Percentiles rank a stretch among this genome's conserved stretches.
Conservation (phyloP, 2,329 filamentous ascomycete species). For the Botrytis squamosa region DNA sequence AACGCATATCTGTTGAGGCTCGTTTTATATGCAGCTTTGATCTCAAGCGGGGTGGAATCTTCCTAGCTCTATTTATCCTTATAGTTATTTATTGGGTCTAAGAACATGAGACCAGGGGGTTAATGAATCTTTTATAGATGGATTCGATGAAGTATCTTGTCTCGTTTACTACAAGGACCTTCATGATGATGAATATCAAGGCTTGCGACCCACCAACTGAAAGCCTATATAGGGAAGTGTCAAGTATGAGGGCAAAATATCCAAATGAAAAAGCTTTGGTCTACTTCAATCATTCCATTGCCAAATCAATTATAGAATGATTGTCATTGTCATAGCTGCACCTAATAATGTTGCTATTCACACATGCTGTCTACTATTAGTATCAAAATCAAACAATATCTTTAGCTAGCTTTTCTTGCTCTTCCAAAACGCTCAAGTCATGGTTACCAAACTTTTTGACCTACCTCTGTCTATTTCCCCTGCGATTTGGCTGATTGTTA, state of each 20-base stretch:
- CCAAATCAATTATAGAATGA: no score
- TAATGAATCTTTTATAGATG: neutral
- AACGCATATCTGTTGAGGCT: neutral
- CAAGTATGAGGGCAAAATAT: neutral
- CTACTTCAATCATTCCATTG: neutral
- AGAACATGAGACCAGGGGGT: neutral
- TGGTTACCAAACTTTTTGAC: no score
- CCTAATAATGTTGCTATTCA: neutral
- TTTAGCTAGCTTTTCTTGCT: no score
- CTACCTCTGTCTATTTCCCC: no score
- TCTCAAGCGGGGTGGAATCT: neutral
- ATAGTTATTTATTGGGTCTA: neutral
- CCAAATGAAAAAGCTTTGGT: neutral
- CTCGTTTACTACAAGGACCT: neutral
- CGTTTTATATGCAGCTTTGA: neutral
- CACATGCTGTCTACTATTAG: neutral
- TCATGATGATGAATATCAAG: neutral
- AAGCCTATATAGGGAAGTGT: neutral
- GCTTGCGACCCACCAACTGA: neutral
- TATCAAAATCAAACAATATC: no score
- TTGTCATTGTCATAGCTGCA: neutral
- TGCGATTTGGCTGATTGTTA: no score
- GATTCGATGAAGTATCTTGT: neutral
- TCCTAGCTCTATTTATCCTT: neutral
- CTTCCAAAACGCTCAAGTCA: no score